Evolutionary conservation across 306 rosid species (phyloP), one percentile per base, ranked within the genome.

Genomic region (Cicer yamashitae): DNA sequence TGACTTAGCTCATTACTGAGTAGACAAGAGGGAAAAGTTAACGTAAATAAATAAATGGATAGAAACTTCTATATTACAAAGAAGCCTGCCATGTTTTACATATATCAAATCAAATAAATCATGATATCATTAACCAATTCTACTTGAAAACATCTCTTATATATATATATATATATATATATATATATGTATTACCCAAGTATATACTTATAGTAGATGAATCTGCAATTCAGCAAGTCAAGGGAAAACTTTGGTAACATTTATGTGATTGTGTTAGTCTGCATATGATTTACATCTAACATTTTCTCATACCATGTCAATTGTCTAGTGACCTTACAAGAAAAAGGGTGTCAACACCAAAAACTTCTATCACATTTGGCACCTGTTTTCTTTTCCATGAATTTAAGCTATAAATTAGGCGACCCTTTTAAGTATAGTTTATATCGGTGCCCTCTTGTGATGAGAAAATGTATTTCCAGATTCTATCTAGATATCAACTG

Each of bases 401-500:
- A 48, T 47, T 77, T 54, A 63, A 25, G 62, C 44, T 20, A 20
- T 10, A 56, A 74, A 62, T 44, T 17, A 56, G 64, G 63, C 25
- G 38, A 50, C 67, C 64, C 45, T 39, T 25, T 38, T 47, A 10
- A 68, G 54, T 77, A 58, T 72, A 60, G 60, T 70, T 54, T 54
- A 51, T 44, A 39, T 22, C 51, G 58, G 45, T 57, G 46, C 54
- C 69, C 48, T 63, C 69, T 56, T 52, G 37, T 46, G 62, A 80
- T 20, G 82, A 76, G 77, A 70, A 71, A 75, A 30, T 41, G 2
- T 18, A 14, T 71, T 38, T 59, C 66, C 75, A 89, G 68, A 84
- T 30, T 70, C 83, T 83, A 92, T 67, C 84, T 83, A 96, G 68
- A 86, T 82, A 81, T 91, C 88, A 75, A 90, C 74, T 44, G 99